Evolutionary conservation across 176 grass and related monocot species (phyloP).

Genomic region (Elaeis guineensis): DNA sequence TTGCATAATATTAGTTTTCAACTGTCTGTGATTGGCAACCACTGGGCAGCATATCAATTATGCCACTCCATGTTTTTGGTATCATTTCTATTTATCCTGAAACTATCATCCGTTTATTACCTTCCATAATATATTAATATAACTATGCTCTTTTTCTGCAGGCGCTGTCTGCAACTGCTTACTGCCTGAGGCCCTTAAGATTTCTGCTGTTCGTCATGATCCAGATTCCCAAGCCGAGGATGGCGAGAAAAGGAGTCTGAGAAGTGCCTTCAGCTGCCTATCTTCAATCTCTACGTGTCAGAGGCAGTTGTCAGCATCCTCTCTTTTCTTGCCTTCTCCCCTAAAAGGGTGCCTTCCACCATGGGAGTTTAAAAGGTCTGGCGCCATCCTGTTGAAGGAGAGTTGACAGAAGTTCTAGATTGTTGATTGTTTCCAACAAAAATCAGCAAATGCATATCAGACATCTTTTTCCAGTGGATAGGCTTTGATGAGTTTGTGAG

Average conservation of each 20-base stretch:
- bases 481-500: too few species aligned
- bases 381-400: slow-evolving; percentile 23
- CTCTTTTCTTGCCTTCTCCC: slow-evolving; percentile 42
- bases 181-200: slow-evolving; percentile 79
- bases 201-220: slow-evolving; percentile 61
- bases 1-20: too few species aligned
- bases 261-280: slow-evolving; percentile 70
- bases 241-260: slow-evolving; percentile 58
- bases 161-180: slow-evolving; percentile 88
- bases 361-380: slow-evolving; percentile 34
- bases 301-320: slow-evolving; percentile 42
- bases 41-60: too few species aligned
- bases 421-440: too few species aligned
- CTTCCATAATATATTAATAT: too few species aligned
- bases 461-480: too few species aligned
- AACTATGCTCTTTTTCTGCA: slow-evolving; percentile 17
- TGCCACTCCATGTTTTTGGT: too few species aligned
- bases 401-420: slow-evolving; percentile 14
- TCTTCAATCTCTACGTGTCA: slow-evolving; percentile 78
- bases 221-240: slow-evolving; percentile 58
- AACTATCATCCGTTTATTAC: too few species aligned
- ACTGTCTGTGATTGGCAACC: too few species aligned
- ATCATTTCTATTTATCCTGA: too few species aligned
- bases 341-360: slow-evolving; percentile 36
- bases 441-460: too few species aligned